Percentiles rank a stretch among this genome's conserved stretches.
These are phyloP conservation scores for Endothia cerciana DNA, from an alignment of 2,329 filamentous ascomycete genomes.

Conservation along the genomic window DNA sequence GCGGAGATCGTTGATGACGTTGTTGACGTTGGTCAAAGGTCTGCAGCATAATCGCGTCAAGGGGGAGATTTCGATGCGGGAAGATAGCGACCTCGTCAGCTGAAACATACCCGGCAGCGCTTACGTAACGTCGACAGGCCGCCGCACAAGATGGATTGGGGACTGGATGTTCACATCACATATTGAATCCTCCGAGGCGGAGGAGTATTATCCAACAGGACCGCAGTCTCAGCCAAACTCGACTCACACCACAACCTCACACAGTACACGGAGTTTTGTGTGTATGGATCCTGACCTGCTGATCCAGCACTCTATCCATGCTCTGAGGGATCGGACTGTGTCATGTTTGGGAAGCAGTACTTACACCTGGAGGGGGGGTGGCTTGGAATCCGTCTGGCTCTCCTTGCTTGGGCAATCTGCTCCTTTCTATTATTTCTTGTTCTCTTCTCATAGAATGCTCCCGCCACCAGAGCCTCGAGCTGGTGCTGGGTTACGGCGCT, in stretches of 20 bases:
- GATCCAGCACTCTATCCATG: too few relatives aligned
- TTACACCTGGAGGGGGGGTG: too few relatives aligned
- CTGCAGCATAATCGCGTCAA: slow-evolving; percentile 1
- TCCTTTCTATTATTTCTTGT: not conserved
- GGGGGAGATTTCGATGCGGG: not conserved
- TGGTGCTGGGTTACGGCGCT: not conserved
- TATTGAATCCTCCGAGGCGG: not conserved
- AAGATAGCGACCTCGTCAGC: not conserved
- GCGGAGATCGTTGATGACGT: slow-evolving; percentile 25
- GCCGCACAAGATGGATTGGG: too few relatives aligned
- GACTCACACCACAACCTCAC: too few relatives aligned
- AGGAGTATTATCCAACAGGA: not conserved
- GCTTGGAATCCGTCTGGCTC: too few relatives aligned
- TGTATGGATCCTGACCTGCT: too few relatives aligned
- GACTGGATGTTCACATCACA: too few relatives aligned
- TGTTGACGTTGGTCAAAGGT: slow-evolving; percentile 11
- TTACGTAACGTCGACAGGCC: not conserved
- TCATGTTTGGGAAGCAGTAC: too few relatives aligned
- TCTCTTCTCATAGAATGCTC: too few relatives aligned
- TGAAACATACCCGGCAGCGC: not conserved
- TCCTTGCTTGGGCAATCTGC: not conserved
- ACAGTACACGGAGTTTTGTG: too few relatives aligned
- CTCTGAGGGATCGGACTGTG: too few relatives aligned
- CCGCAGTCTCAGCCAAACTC: too few relatives aligned
- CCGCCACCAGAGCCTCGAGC: not conserved